Conservation (phyloP, 2,329 filamentous ascomycete species). For the Chaetomiaceae sp. region DNA sequence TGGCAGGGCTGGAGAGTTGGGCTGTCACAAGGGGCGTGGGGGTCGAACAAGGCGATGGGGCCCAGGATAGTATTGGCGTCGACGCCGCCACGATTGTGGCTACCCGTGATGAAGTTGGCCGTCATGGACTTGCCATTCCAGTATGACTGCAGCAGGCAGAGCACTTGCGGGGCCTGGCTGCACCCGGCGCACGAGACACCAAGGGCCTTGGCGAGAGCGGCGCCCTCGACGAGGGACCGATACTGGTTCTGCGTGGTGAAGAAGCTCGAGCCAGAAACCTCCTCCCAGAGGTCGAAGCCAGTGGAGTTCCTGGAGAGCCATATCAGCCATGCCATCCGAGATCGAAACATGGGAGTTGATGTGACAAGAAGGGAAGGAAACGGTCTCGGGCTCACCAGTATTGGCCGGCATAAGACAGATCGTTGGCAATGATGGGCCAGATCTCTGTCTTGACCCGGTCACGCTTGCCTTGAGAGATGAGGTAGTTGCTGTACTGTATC, state of each 20-base stretch:
- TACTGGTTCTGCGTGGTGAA: constrained; percentile 72
- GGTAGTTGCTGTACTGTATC: constrained; percentile 66
- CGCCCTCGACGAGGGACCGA: constrained; percentile 47
- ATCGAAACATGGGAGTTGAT: no score
- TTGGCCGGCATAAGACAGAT: constrained; percentile 68
- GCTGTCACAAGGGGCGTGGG: constrained; percentile 58
- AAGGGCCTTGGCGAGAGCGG: constrained; percentile 46
- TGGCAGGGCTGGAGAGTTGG: constrained; percentile 75
- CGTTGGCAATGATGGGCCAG: constrained; percentile 72
- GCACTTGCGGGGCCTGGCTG: constrained; percentile 58
- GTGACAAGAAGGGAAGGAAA: no score
- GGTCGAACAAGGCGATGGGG: constrained; percentile 65
- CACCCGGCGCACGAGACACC: constrained; percentile 47
- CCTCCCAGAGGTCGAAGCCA: constrained; percentile 77
- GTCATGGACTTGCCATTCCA: constrained; percentile 54
- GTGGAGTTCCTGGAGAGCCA: constrained; percentile 44
- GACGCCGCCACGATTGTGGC: constrained; percentile 48
- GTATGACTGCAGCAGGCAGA: constrained; percentile 63
- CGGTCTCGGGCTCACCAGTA: constrained; percentile 49
- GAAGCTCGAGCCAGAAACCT: constrained; percentile 70
- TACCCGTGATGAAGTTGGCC: constrained; percentile 45
- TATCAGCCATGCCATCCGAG: not conserved
- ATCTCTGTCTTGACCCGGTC: constrained; percentile 50
- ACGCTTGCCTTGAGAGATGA: constrained; percentile 60
- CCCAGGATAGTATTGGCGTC: constrained; percentile 61